Base-by-base conservation (phyloP, 2,329 filamentous ascomycete genomes). In the Clonostachys solani region DNA sequence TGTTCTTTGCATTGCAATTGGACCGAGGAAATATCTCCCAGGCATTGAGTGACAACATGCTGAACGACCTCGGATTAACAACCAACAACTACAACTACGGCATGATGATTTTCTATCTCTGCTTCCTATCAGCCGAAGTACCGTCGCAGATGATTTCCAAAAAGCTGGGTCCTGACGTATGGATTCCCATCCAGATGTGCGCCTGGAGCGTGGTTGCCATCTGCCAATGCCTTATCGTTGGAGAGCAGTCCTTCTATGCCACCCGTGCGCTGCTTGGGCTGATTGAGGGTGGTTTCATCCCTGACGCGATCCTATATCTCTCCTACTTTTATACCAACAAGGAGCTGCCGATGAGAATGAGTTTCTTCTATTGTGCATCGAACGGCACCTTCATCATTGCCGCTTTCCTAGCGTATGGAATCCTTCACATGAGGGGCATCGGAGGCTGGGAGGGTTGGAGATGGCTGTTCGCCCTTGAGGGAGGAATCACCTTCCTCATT, bases 291-390 rank as follows among this genome's bases (percentile, higher is more conserved):
- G 78, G 78, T 4, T 82, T 81, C 53, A 81, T 82, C 45, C 78
- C 78, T 3, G 77, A 75, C 52, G 77, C 75, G 10, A 79, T 86
- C 44, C 68, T 86, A 2, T 88, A 86, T 60, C 71, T 86, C 2
- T 82, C 80, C 3, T 89, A 89, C 62, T 90, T 86, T 64, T 90
- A 88, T 67, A 89, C 78, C 4, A 80, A 79, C 2, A 74, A 72
- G 45, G 86, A 90, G 58, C 67, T 90, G 1, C 83, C 85, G 47
- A 73, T 77, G 49, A 68, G 77, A 8, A 69, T 78, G 43, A 74
- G 73, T 56, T 56, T 79, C 34, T 80, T 80, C 59, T 81, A 75
- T 61, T 75, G 80, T 48, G 78, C 77, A 13, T 78, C 78, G 53
- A 71, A 77, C 55, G 65, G 78, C 15, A 77, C 74, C 6, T 60